Evolutionary conservation across 179 eudicot species (phyloP), one percentile per base, ranked within the genome.

Genomic region (Beta lomatogona): DNA sequence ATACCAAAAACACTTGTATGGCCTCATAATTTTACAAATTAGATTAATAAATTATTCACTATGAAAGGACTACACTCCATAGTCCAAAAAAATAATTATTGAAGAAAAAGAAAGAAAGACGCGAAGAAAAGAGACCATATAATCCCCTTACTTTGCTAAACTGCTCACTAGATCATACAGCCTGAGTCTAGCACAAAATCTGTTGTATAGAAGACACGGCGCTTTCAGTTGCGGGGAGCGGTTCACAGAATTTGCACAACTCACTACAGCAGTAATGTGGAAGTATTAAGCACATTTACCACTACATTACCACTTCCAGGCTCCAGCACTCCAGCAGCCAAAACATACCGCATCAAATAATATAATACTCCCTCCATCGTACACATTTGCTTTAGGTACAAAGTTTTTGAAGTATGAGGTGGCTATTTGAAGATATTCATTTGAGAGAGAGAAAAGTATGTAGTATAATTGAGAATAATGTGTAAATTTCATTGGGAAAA

Each of bases 181-280:
- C 36, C 1, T 4, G 12, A 28, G 12, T 25, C 68, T 25, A 64
- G 44, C 15, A 64, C 68, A 14, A 54, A 13, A 2, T 54, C 65
- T 75, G 77, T 9, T 16, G 36, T 75, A 57, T 74, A 74, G 16
- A 18, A 6, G 54, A 14, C 1, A 48, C 8, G 50, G 22, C 36
- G 54, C 53, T 66, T 77, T 77, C 28, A 54, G 63, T 44, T 16
- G 77, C 11, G 18, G 6, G 46, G 63, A 64, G 46, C 4, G 13
- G 48, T 78, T 21, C 44, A 64, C 25, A 65, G 6, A 67, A 64
- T 73, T 31, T 73, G 54, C 61, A 73, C 63, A 71, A 71, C 28
- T 4, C 8, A 57, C 50, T 15, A 57, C 77, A 57, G 65, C 46
- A 75, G 65, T 36, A 57, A 57, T 9, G 52, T 74, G 52, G 25